phyloP scores from a whole-genome alignment of 1,139 yeast species.

The Diutina ranongensis region DNA sequence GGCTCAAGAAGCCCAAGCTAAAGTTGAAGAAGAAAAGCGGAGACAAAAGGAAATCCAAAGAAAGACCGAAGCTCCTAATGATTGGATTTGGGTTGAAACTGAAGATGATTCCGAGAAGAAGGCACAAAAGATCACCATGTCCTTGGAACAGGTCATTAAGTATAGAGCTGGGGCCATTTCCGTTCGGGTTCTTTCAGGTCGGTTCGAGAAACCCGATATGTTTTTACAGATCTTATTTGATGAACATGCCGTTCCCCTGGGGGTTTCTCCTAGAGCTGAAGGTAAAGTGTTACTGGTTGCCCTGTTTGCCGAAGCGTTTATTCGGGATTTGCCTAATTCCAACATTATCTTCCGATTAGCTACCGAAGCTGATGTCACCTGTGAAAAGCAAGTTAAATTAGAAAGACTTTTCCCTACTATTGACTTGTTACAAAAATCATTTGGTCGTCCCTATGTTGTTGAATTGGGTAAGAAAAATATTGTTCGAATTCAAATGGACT shows the following conservation, averaged over 20 bases:
- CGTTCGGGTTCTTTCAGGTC: constrained; percentile 40
- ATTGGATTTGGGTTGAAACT: constrained; percentile 54
- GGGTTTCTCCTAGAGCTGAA: constrained; percentile 34
- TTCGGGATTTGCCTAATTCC: constrained; percentile 61
- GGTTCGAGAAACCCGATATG: constrained; percentile 33
- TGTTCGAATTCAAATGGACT: constrained; percentile 42
- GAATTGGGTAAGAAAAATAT: constrained; percentile 31
- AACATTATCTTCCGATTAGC: constrained; percentile 43
- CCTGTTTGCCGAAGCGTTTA: constrained; percentile 45
- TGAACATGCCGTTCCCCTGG: constrained; percentile 50
- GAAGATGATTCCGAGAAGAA: constrained; percentile 33
- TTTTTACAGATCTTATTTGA: constrained; percentile 53
- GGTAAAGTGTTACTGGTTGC: constrained; percentile 26
- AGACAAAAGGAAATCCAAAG: constrained; percentile 15
- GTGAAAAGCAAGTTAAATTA: constrained; percentile 34
- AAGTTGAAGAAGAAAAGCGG: constrained; percentile 16
- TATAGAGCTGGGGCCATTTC: constrained; percentile 54
- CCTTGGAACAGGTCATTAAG: constrained; percentile 40
- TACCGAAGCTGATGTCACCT: constrained; percentile 35
- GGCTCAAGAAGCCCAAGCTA: constrained; percentile 23
- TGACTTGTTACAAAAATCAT: constrained; percentile 40
- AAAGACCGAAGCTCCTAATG: constrained; percentile 42
- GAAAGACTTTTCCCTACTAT: constrained; percentile 40
- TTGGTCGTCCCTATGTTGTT: constrained; percentile 33
- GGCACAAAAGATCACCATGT: constrained; percentile 35